Conservation (phyloP, 1,284 basidiomycete species). For the Earliella scabrosa region DNA sequence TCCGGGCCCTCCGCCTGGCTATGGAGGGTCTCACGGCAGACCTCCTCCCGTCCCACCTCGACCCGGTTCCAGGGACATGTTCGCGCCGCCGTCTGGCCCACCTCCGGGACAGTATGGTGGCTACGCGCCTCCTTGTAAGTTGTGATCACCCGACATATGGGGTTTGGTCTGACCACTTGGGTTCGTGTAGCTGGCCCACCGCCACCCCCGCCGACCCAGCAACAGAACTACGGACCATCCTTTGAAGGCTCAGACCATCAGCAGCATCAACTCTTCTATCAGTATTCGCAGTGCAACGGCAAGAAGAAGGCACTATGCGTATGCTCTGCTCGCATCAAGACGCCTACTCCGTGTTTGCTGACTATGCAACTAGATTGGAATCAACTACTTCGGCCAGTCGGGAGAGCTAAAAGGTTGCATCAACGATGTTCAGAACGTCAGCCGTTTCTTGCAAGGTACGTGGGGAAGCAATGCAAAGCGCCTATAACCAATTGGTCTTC, state of each 20-base stretch:
- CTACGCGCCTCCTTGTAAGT: slow-evolving; percentile 37
- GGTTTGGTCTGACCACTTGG: not conserved
- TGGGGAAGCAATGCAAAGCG: not conserved
- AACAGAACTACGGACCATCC: slow-evolving; percentile 74
- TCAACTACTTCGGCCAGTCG: slow-evolving; percentile 75
- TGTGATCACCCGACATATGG: not conserved
- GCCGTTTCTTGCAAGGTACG: slow-evolving; percentile 57
- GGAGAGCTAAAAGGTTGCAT: slow-evolving; percentile 78
- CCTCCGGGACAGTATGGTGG: slow-evolving; percentile 20
- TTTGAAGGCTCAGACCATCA: slow-evolving; percentile 55
- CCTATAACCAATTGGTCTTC: slow-evolving; percentile 35
- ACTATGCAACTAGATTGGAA: slow-evolving; percentile 57
- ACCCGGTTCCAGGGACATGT: slow-evolving; percentile 23
- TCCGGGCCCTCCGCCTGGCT: slow-evolving; percentile 12
- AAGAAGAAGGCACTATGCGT: slow-evolving; percentile 76
- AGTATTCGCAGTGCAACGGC: slow-evolving; percentile 75
- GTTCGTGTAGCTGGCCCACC: slow-evolving; percentile 39
- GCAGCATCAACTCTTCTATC: slow-evolving; percentile 24
- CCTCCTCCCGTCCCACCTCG: slow-evolving; percentile 22
- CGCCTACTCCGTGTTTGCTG: not conserved
- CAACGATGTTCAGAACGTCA: slow-evolving; percentile 80
- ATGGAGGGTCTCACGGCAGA: slow-evolving; percentile 9
- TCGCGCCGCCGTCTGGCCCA: slow-evolving; percentile 34
- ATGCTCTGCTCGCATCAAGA: not conserved
- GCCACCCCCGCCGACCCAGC: slow-evolving; percentile 61